These are phyloP conservation scores for Epichloe sibirici DNA, from an alignment of 2,329 filamentous ascomycete species.

Conservation along the genomic window DNA sequence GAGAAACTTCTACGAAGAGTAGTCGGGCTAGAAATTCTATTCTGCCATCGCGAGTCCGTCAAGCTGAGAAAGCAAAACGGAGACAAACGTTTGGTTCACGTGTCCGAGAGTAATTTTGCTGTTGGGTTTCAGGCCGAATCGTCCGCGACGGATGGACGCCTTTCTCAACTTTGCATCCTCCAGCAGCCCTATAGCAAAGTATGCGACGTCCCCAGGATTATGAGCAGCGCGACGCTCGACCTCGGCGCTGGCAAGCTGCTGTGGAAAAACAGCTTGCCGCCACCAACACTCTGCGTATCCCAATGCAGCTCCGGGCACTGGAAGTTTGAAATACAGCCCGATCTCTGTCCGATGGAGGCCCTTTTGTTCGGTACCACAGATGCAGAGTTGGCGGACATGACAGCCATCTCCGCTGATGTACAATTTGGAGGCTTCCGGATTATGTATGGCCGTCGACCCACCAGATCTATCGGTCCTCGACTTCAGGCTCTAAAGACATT, in stretches of 20 bases:
- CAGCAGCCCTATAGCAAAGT: background rate
- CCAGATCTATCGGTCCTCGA: background rate
- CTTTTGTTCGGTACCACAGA: background rate
- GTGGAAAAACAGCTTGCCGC: background rate
- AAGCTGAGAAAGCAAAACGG: background rate
- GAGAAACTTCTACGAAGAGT: background rate
- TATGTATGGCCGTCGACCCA: background rate
- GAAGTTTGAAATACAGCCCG: background rate
- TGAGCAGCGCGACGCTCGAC: background rate
- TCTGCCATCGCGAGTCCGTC: background rate
- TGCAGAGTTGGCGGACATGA: background rate
- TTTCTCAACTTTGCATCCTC: background rate
- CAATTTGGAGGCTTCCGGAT: background rate
- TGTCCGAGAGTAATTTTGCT: background rate
- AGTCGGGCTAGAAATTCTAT: background rate
- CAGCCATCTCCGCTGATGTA: background rate
- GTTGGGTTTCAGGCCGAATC: background rate
- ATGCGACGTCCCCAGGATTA: background rate
- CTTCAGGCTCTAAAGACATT: background rate
- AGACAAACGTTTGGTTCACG: slow-evolving; percentile 1
- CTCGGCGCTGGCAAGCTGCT: background rate
- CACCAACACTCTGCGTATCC: background rate
- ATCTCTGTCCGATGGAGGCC: background rate
- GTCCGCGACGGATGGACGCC: background rate
- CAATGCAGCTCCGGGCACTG: background rate